These are phyloP conservation scores for Cynanchum wilfordii DNA, from an alignment of 257 asterid genomes.

Conservation along the genomic window DNA sequence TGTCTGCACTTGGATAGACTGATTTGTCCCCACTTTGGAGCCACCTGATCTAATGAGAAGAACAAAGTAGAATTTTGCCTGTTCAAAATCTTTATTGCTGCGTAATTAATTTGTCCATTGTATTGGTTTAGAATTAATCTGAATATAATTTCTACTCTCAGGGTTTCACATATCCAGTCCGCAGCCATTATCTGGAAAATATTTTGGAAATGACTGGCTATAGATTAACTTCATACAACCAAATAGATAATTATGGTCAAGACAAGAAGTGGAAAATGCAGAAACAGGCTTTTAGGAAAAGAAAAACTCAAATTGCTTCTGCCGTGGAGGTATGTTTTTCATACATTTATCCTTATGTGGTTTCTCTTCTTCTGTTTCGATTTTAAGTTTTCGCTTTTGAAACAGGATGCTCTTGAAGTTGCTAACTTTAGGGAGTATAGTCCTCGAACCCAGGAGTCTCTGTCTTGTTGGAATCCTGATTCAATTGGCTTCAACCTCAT, in stretches of 20 bases:
- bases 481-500: conserved; percentile 94
- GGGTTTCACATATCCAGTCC: conserved; percentile 94
- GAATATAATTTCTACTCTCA: conserved; percentile 22
- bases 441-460: conserved; percentile 54
- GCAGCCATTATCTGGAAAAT: conserved; percentile 68
- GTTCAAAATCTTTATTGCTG: conserved; percentile 1
- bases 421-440: conserved; percentile 60
- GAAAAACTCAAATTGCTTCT: conserved; percentile 90
- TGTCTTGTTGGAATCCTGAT: conserved; percentile 94
- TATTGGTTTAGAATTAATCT: not conserved
- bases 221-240: conserved; percentile 67
- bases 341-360: conserved; percentile 5
- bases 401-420: conserved; percentile 71
- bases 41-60: not conserved
- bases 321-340: conserved; percentile 65
- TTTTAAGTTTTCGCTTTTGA: conserved; percentile 24
- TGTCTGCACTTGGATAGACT: not conserved
- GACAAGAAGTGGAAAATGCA: conserved; percentile 95
- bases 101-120: not conserved
- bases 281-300: conserved; percentile 66
- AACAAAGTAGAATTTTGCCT: not conserved
- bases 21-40: not conserved
- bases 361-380: conserved; percentile 1
- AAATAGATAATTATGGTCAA: conserved; percentile 93
- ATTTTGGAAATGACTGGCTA: conserved; percentile 73